A percentile compares a stretch with the other conserved stretches of the same genome.
phyloP scores from a whole-genome alignment of 2,329 filamentous ascomycete species.

The Ophiocordyceps camponoti-saundersi region DNA sequence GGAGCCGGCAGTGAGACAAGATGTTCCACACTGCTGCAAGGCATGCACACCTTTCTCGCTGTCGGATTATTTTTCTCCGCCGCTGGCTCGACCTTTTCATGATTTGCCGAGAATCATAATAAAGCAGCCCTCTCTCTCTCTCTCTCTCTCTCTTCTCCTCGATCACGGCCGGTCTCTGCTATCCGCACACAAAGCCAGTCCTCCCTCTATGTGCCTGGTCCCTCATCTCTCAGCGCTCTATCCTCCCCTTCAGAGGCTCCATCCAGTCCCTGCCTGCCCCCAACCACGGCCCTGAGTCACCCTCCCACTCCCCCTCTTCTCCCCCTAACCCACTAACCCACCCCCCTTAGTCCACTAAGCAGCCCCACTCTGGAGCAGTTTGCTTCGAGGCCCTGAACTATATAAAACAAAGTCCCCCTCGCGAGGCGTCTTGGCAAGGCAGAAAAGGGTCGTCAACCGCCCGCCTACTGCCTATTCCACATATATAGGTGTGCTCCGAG shows the following conservation, averaged over 20 bases:
- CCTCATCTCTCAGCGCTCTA: no score
- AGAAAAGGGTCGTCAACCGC: not conserved
- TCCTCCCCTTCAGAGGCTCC: no score
- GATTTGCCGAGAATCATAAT: not conserved
- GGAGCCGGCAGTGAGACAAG: not conserved
- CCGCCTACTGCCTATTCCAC: not conserved
- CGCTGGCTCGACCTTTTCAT: not conserved
- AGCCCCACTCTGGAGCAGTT: not conserved
- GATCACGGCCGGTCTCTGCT: no score
- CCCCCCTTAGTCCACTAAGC: not conserved
- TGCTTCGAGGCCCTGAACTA: not conserved
- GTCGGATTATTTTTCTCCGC: not conserved
- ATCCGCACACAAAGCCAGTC: no score
- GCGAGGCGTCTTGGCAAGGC: not conserved
- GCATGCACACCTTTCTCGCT: not conserved
- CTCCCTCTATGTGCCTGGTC: no score
- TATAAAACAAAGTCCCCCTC: not conserved
- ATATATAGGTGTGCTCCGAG: no score
- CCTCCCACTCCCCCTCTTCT: no score
- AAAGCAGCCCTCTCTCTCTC: not conserved
- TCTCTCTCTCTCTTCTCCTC: no score
- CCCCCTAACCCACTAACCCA: no score
- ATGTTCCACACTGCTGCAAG: not conserved
- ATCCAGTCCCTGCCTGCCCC: no score
- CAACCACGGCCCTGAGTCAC: no score